phyloP scores from a whole-genome alignment of 345 rosid genomes.

The Salix exigua region DNA sequence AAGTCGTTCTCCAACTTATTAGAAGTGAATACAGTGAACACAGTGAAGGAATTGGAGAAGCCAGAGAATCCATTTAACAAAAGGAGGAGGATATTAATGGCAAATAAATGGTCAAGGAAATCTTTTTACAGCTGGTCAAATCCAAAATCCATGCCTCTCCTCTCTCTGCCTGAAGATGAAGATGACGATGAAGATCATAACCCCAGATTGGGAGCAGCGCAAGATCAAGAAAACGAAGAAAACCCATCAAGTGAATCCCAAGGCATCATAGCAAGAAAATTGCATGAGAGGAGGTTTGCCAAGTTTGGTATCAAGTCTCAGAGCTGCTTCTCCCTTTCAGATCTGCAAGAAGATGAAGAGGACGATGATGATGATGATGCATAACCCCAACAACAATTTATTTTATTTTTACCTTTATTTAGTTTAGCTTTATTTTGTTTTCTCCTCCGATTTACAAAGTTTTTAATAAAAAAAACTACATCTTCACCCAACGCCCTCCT shows the following conservation, averaged over 20 bases:
- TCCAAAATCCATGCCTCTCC: constrained; percentile 80
- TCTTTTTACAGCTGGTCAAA: constrained; percentile 46
- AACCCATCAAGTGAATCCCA: constrained; percentile 5
- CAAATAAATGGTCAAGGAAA: constrained; percentile 42
- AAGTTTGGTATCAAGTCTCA: constrained; percentile 38
- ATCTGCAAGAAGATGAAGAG: constrained; percentile 50
- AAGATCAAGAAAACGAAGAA: constrained; percentile 2
- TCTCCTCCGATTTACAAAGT: neutral
- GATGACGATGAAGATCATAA: constrained; percentile 3
- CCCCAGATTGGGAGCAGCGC: neutral
- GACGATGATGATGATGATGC: neutral
- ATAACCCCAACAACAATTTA: neutral
- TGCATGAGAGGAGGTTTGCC: constrained; percentile 15
- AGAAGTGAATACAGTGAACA: constrained; percentile 32
- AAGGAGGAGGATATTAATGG: constrained; percentile 57
- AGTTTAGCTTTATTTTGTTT: neutral
- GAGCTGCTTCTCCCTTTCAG: constrained; percentile 68
- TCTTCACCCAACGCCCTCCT: neutral
- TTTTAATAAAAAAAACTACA: constrained; percentile 8
- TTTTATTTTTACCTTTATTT: neutral
- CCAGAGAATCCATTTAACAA: constrained; percentile 75
- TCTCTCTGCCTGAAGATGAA: constrained; percentile 43
- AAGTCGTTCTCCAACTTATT: constrained; percentile 69
- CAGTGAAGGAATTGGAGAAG: constrained; percentile 54
- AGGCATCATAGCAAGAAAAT: neutral